Conservation (phyloP, 768 basidiomycete genomes). For the Leccinellum albellum region DNA sequence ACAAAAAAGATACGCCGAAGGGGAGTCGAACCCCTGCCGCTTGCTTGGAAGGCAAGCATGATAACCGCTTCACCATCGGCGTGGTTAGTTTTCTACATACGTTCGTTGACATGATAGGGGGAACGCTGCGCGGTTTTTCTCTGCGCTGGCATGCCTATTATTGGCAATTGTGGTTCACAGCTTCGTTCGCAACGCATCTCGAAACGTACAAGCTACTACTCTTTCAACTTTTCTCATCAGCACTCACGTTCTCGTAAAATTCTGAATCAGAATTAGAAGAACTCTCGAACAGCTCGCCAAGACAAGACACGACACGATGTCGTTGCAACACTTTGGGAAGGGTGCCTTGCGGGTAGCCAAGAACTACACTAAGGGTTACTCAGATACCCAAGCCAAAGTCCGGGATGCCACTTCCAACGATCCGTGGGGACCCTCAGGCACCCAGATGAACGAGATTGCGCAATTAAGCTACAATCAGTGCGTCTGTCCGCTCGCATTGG, state of each 20-base stretch:
- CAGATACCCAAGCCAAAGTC: constrained; percentile 92
- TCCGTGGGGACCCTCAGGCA: constrained; percentile 95
- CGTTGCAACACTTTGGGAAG: constrained; percentile 79
- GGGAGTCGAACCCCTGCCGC: constrained; percentile 79
- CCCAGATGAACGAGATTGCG: constrained; percentile 99
- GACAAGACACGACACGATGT: constrained; percentile 30
- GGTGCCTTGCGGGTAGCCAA: constrained; percentile 85
- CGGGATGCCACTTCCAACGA: constrained; percentile 97
- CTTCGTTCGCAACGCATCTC: constrained; percentile 20
- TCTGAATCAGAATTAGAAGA: neutral
- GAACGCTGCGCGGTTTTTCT: neutral
- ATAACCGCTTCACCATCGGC: constrained; percentile 87
- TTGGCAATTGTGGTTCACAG: neutral
- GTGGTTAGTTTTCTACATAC: constrained; percentile 18
- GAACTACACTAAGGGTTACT: constrained; percentile 95
- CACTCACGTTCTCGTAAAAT: neutral
- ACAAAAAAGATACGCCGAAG: constrained; percentile 42
- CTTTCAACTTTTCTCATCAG: neutral
- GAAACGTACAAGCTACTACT: constrained; percentile 13
- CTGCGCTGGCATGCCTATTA: neutral
- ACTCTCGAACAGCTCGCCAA: neutral
- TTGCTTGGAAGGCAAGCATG: constrained; percentile 87
- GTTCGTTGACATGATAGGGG: constrained; percentile 3
- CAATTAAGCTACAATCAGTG: constrained; percentile 97
- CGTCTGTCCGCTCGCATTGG: constrained; percentile 22